Evolutionary conservation across 352 stramenopile genomes (phyloP).

Genomic region (Pythium angustatum): DNA sequence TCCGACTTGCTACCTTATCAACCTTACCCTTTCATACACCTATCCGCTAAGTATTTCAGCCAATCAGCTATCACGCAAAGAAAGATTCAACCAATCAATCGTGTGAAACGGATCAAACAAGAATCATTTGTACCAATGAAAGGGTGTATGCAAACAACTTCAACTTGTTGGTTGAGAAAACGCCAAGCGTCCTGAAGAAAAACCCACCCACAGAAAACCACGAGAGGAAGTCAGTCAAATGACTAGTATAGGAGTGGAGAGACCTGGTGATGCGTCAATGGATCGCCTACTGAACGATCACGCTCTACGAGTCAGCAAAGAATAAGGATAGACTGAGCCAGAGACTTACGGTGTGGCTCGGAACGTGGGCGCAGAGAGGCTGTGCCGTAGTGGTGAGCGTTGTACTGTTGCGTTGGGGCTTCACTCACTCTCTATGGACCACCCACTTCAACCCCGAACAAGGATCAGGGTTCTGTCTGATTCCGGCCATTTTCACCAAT

Average conservation of each 20-base stretch:
- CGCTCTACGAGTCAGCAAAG: too few species aligned
- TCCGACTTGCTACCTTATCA: slow-evolving; percentile 34
- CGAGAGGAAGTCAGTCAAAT: neutral
- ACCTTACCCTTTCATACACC: slow-evolving; percentile 19
- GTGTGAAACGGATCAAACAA: neutral
- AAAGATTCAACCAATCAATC: neutral
- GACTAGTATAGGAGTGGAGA: neutral
- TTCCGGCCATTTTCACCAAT: slow-evolving; percentile 20
- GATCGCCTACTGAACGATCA: too few species aligned
- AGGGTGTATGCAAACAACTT: slow-evolving; percentile 26
- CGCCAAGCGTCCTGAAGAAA: slow-evolving; percentile 6
- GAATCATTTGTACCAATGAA: slow-evolving; percentile 35
- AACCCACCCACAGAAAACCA: neutral
- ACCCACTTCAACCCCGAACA: slow-evolving; percentile 25
- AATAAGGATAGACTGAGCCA: too few species aligned
- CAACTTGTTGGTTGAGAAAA: slow-evolving; percentile 40
- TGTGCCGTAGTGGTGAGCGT: too few species aligned
- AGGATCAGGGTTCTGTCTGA: slow-evolving; percentile 13
- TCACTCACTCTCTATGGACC: slow-evolving; percentile 26
- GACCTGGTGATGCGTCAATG: too few species aligned
- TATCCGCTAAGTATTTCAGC: slow-evolving; percentile 23
- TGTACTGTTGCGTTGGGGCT: slow-evolving; percentile 17
- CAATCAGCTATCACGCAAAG: slow-evolving; percentile 36
- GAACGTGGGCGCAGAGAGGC: too few species aligned
- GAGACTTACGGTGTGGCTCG: too few species aligned